These are phyloP conservation scores for Ogataea henricii DNA, from an alignment of 805 yeast species.

Conservation along the genomic window DNA sequence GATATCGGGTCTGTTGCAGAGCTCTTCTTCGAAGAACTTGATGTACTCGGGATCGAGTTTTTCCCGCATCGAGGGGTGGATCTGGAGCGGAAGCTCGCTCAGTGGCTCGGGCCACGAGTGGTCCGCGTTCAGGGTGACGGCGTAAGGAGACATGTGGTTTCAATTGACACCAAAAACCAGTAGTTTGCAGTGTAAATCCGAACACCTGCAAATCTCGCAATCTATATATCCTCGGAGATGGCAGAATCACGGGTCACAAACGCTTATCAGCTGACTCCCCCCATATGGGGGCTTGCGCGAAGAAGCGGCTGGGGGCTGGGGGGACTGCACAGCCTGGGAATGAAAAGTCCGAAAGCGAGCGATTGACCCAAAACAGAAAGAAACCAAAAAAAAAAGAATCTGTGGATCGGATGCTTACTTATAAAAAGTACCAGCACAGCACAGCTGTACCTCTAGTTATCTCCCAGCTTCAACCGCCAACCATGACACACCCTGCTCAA, in stretches of 20 bases:
- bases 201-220: no score
- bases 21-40: conserved; percentile 24
- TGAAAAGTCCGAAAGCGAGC: no score
- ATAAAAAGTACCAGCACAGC: background rate
- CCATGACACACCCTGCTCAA: conserved; percentile 20
- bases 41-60: conserved; percentile 29
- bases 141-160: conserved; percentile 18
- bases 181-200: no score
- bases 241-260: background rate
- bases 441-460: no score
- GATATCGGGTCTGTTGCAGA: conserved; percentile 25
- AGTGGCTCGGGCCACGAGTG: conserved; percentile 35
- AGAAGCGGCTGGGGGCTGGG: no score
- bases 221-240: background rate
- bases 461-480: background rate
- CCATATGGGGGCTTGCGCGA: no score
- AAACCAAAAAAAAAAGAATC: background rate
- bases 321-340: background rate
- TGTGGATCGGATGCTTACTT: no score
- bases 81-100: conserved; percentile 32
- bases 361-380: background rate
- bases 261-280: background rate
- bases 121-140: conserved; percentile 25
- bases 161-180: no score
- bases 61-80: conserved; percentile 26